Conservation (phyloP, 2,329 filamentous ascomycete genomes). For the Westerdykella aurantiaca region DNA sequence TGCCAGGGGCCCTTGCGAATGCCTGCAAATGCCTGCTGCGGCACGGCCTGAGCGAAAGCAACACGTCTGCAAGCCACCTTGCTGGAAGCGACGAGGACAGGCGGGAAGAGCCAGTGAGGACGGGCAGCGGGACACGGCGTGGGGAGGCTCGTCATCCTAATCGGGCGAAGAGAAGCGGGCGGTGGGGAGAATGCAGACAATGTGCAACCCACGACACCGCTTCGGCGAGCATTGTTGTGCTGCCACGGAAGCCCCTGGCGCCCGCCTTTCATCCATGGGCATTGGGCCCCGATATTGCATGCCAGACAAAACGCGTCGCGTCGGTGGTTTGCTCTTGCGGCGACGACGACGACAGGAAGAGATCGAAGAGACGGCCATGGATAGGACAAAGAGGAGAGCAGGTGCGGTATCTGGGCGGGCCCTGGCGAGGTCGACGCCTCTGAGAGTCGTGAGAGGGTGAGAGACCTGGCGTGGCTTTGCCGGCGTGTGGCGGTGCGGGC, state of each 20-base stretch:
- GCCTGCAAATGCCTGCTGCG: constrained; percentile 13
- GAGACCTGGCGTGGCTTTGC: constrained; percentile 1
- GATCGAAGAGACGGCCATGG: constrained; percentile 3
- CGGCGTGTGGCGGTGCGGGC: neutral
- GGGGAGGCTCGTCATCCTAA: constrained; percentile 16
- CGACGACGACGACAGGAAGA: constrained; percentile 17
- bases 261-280: constrained; percentile 8
- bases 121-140: constrained; percentile 1
- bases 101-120: constrained; percentile 7
- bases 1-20: constrained; percentile 16
- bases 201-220: constrained; percentile 26
- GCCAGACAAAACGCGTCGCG: neutral
- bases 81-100: constrained; percentile 16
- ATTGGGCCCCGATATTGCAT: constrained; percentile 5
- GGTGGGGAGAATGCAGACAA: constrained; percentile 16
- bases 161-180: constrained; percentile 27
- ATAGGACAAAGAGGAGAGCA: neutral
- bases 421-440: neutral
- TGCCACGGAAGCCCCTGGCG: constrained; percentile 6
- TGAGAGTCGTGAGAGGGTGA: neutral
- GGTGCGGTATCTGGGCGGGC: neutral
- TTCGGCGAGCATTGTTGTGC: constrained; percentile 14
- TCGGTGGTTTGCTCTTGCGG: constrained; percentile 19
- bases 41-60: constrained; percentile 13
- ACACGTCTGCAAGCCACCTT: constrained; percentile 12